These are phyloP conservation scores for Neurospora sp. DNA, from an alignment of 495 filamentous ascomycete genomes.

Conservation along the genomic window DNA sequence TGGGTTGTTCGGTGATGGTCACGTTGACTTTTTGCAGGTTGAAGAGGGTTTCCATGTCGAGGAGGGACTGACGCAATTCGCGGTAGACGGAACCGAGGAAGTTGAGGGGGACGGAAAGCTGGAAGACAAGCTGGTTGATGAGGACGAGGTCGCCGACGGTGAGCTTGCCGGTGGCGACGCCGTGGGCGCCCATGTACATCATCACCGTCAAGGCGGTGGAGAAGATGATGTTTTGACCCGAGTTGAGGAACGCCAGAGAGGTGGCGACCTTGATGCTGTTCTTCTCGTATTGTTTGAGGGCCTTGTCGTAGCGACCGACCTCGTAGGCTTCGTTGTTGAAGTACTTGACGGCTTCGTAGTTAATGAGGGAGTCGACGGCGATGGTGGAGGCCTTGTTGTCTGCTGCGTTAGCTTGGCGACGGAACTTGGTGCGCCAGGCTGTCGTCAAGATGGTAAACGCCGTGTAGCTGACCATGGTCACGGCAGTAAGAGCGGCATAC, in stretches of 20 bases:
- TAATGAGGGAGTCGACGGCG: slow-evolving; percentile 92
- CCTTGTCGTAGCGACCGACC: slow-evolving; percentile 79
- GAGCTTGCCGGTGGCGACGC: slow-evolving; percentile 67
- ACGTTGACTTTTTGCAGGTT: slow-evolving; percentile 98
- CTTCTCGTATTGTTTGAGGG: slow-evolving; percentile 78
- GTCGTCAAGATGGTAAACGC: slow-evolving; percentile 94
- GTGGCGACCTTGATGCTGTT: slow-evolving; percentile 95
- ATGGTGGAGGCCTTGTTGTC: slow-evolving; percentile 94
- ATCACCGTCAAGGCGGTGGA: slow-evolving; percentile 88
- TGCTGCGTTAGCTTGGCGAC: slow-evolving; percentile 86
- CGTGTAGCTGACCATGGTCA: slow-evolving; percentile 88
- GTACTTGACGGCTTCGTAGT: slow-evolving; percentile 98
- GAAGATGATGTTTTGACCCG: slow-evolving; percentile 98
- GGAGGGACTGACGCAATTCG: slow-evolving; percentile 83
- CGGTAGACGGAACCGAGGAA: slow-evolving; percentile 94
- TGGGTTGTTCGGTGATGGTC: slow-evolving; percentile 61
- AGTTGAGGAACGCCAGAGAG: slow-evolving; percentile 84
- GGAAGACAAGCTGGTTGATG: slow-evolving; percentile 98
- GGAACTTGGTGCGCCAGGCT: slow-evolving; percentile 92
- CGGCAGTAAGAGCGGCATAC: slow-evolving; percentile 83
- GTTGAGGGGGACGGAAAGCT: slow-evolving; percentile 91
- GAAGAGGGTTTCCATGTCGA: slow-evolving; percentile 98
- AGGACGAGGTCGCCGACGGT: slow-evolving; percentile 97
- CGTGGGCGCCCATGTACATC: slow-evolving; percentile 93
- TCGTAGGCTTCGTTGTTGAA: slow-evolving; percentile 98